Conservation (phyloP, 176 grass and related monocot genomes). For the Chloris gayana region DNA sequence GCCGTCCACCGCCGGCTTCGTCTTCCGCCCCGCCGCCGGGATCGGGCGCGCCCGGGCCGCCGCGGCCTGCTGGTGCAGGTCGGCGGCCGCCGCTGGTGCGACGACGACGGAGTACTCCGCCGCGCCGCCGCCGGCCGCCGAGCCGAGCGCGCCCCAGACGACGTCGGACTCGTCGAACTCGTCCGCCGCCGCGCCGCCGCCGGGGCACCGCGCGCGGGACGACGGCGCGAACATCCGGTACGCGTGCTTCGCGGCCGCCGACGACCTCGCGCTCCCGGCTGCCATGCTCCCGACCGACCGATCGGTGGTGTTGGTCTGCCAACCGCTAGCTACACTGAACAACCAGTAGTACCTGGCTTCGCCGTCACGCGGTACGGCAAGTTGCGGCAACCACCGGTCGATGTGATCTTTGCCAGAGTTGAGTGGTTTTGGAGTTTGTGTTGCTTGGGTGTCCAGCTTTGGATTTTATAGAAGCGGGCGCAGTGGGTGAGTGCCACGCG, state of each 20-base stretch:
- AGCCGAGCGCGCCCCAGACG: conserved; percentile 54
- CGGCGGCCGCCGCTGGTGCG: background rate
- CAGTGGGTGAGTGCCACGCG: background rate
- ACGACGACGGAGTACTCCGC: conserved; percentile 9
- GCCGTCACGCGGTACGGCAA: conserved; percentile 5
- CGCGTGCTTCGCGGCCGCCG: conserved; percentile 56
- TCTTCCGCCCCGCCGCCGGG: conserved; percentile 23
- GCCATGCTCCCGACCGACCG: conserved; percentile 37
- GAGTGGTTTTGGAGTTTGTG: conserved; percentile 42
- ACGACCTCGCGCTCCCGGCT: conserved; percentile 57
- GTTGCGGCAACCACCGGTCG: conserved; percentile 17
- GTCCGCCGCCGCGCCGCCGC: conserved; percentile 31
- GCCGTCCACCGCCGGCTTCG: conserved; percentile 23
- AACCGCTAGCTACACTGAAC: background rate
- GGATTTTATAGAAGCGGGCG: conserved; percentile 46
- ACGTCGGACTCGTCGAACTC: conserved; percentile 90
- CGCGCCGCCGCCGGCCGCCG: background rate
- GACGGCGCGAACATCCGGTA: conserved; percentile 72
- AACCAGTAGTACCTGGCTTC: background rate
- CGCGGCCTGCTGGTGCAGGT: background rate
- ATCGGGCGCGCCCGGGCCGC: conserved; percentile 20
- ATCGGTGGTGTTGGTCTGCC: background rate
- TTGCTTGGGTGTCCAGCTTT: conserved; percentile 3
- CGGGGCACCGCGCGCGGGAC: conserved; percentile 29
- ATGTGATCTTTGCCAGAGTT: background rate